Conservation (phyloP, 345 rosid genomes). For the Citrus sp. region DNA sequence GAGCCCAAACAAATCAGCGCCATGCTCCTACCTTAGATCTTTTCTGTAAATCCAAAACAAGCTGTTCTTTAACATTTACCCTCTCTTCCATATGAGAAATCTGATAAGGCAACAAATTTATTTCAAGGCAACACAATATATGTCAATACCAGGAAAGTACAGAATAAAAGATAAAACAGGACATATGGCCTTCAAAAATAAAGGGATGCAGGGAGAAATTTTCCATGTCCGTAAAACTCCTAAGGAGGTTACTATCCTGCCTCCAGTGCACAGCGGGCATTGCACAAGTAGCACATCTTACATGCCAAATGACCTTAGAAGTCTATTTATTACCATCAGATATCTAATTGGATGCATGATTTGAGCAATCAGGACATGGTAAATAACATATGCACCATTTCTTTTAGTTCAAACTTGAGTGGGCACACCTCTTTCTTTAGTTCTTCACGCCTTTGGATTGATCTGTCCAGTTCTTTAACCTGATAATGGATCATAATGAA, state of each 20-base stretch:
- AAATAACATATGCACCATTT: background rate
- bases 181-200: background rate
- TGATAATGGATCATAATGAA: constrained; percentile 22
- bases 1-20: background rate
- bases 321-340: background rate
- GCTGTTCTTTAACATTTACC: constrained; percentile 43
- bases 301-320: background rate
- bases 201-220: background rate
- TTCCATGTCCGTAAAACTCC: background rate
- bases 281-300: background rate
- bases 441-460: constrained; percentile 44
- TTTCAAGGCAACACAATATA: background rate
- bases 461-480: constrained; percentile 59
- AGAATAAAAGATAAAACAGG: background rate
- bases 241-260: background rate
- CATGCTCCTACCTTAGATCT: constrained; percentile 50
- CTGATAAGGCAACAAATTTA: constrained; percentile 35
- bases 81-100: constrained; percentile 45
- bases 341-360: background rate
- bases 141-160: background rate
- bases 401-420: background rate
- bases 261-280: background rate
- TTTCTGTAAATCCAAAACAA: constrained; percentile 54
- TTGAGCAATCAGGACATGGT: background rate
- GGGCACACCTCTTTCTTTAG: constrained; percentile 61